These are phyloP conservation scores for Mortierella claussenii DNA, from an alignment of 192 early-diverging fungal species.

Conservation along the genomic window DNA sequence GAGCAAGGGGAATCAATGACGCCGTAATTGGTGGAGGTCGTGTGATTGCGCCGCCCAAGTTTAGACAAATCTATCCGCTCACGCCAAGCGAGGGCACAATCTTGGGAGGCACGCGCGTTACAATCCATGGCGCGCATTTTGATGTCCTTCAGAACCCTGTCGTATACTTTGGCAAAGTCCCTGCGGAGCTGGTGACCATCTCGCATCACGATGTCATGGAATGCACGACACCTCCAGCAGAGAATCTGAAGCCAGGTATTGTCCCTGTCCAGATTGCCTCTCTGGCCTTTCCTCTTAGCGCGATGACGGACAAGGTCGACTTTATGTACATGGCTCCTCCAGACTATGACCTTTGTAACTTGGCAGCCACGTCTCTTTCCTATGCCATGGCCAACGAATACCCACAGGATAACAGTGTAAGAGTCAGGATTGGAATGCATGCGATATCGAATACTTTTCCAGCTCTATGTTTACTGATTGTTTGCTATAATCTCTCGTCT, in stretches of 20 bases:
- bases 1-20: neutral
- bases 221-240: constrained; percentile 45
- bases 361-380: constrained; percentile 41
- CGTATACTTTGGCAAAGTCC: constrained; percentile 45
- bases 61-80: constrained; percentile 42
- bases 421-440: no score
- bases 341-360: constrained; percentile 45
- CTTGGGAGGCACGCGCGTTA: constrained; percentile 47
- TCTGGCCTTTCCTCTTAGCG: constrained; percentile 19
- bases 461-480: no score
- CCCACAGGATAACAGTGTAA: constrained; percentile 48
- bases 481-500: neutral
- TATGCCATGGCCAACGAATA: constrained; percentile 46
- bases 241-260: constrained; percentile 50
- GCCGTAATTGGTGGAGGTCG: neutral
- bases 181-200: constrained; percentile 48
- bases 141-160: constrained; percentile 50
- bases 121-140: constrained; percentile 46
- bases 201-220: constrained; percentile 54
- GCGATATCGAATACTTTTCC: no score
- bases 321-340: constrained; percentile 52
- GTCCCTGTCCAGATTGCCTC: constrained; percentile 41
- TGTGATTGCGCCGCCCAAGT: constrained; percentile 34
- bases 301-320: constrained; percentile 27
- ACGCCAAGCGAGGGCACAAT: constrained; percentile 46